Evolutionary conservation across 1,284 basidiomycete species (phyloP), one percentile per base, ranked within the genome.

Genomic region (Papiliotrema nemorosa): DNA sequence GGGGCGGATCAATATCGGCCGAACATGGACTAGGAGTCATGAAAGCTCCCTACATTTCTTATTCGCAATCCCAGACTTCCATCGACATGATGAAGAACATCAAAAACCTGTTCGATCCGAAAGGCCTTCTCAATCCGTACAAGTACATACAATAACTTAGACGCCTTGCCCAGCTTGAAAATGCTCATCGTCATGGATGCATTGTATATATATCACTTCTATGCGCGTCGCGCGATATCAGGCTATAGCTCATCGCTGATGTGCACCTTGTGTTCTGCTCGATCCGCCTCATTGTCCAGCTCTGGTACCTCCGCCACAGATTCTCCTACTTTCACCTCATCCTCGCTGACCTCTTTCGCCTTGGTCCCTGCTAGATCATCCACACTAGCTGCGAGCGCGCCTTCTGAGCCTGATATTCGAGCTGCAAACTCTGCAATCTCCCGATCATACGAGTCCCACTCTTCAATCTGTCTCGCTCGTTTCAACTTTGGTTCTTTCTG

Each of bases 401-500:
- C 55, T 3, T 42, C 53, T 3, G 46, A 59, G 12, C 48, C 51
- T 27, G 57, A 53, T 35, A 90, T 76, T 44, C 79, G 78, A 18
- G 82, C 80, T 0, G 85, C 83, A 58, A 93, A 88, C 25, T 74
- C 53, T 6, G 73, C 72, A n/a, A 75, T 71, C 51, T 75, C 72
- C 44, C 57, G 62, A 55, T 97, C 94, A 66, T 97, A 97, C 40
- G 81, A 81, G 54, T 93, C 91, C 96, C 94, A 98, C 73, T 98
- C 94, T 0, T 94, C 93, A 47, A 98, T 97, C 64, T 93, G 85
- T 34, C 93, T 82, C 1, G 94, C 96, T 29, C 94, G 82, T 9
- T 85, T 82, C 9, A 98, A 80, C 73, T 98, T 98, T 2, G 93
- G 93, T 70, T 97, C 93, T 84, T 96, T 94, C 86, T 91, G 72